Base-by-base conservation (phyloP, 345 rosid species). In the Hibiscus tridactylites region DNA sequence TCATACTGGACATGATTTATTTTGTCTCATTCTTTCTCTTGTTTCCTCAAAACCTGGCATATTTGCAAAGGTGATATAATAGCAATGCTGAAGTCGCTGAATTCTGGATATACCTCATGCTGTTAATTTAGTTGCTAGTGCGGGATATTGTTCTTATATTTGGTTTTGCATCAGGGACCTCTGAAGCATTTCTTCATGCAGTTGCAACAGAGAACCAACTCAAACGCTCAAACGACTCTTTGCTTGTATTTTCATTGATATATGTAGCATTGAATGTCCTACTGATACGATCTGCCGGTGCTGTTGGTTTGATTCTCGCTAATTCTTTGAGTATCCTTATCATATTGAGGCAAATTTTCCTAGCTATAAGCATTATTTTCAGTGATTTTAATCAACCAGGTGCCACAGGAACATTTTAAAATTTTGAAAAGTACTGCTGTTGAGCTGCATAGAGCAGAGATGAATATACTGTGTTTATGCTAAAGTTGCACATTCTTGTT, bases 121-220 rank as follows among this genome's bases (percentile, higher is more conserved):
- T 44, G 54, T 28, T 44, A 13, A 50, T 21, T 44, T n/a, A 46
- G 70, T 65, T 65, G 35, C 28, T 6, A 9, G 5, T 65, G 54
- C 6, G 2, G 35, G 69, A 76, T 46, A 47, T 52, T 54, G 17
- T 66, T 17, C 61, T 49, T 65, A 21, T 59, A n/a, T 79, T 59
- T 77, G 46, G 7, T 73, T 76, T 54, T 81, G 35, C 64, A 26
- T 68, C 88, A 95, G 99, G 99, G 73, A 92, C 98, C 68, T 95
- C 99, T 16, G 99, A 95, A 81, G 90, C 96, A 65, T 95, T 95
- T 86, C 81, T 95, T 66, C 98, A 92, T 75, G 96, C 96, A 65
- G 90, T 92, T 75, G 98, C 97, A 68, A 79, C 87, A 62, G 97
- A 95, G 83, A 79, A 76, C 58, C 87, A 95, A 71, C 87, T 95